These are phyloP conservation scores for Persicaria tinctoria DNA, from an alignment of 148 eudicot species.

Conservation along the genomic window DNA sequence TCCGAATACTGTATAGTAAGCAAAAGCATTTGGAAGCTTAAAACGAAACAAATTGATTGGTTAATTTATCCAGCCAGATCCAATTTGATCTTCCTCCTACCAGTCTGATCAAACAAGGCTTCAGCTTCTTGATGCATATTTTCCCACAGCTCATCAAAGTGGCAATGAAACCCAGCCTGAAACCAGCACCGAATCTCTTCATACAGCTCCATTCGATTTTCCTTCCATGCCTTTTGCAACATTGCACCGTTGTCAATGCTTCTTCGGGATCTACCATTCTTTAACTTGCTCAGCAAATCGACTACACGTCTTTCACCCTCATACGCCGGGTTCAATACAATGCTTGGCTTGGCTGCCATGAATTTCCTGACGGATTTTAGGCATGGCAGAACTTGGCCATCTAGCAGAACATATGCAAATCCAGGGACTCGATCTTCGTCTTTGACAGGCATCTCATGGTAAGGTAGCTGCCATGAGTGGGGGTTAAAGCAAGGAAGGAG, in stretches of 20 bases:
- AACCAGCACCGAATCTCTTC: conserved; percentile 64
- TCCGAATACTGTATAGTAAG: no score
- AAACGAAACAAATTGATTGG: no score
- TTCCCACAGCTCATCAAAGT: conserved; percentile 54
- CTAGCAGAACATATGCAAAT: conserved; percentile 72
- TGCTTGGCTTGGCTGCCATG: conserved; percentile 52
- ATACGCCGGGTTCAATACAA: conserved; percentile 64
- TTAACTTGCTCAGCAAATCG: conserved; percentile 50
- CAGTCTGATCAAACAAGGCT: no score
- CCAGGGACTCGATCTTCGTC: conserved; percentile 28
- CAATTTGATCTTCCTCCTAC: no score
- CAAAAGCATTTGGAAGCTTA: no score
- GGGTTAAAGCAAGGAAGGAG: no score
- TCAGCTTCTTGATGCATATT: conserved; percentile 49
- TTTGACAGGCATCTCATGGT: no score
- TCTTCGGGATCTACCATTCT: conserved; percentile 25
- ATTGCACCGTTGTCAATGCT: conserved; percentile 48
- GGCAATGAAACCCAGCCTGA: conserved; percentile 32
- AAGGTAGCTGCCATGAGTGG: no score
- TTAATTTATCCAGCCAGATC: no score
- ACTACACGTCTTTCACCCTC: conserved; percentile 60
- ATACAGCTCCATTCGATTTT: conserved; percentile 45
- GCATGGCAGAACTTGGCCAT: conserved; percentile 76
- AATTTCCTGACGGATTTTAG: conserved; percentile 36
- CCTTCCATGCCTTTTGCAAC: conserved; percentile 45